Conservation (phyloP, 2,329 filamentous ascomycete species). For the Pseudopyricularia cyperi region DNA sequence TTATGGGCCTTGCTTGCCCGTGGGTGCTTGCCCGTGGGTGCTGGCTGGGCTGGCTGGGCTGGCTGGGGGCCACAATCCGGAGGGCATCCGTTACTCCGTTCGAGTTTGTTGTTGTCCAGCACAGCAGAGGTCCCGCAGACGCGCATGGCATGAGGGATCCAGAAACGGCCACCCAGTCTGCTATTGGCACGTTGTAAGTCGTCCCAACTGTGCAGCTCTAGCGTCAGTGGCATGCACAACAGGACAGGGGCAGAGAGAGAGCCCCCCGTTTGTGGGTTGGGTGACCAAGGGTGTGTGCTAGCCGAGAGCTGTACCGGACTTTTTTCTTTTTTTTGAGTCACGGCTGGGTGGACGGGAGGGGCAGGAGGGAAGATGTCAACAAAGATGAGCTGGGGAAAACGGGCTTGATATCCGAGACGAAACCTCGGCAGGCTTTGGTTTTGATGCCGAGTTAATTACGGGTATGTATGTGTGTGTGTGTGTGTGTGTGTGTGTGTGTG, state of each 20-base stretch:
- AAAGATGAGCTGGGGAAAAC: background rate
- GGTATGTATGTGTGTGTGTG: too few species aligned
- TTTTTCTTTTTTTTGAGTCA: background rate
- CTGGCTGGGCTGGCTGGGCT: too few species aligned
- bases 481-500: too few species aligned
- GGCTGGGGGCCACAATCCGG: background rate
- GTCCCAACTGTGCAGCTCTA: slow-evolving; percentile 1
- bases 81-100: background rate
- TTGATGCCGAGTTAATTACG: too few species aligned
- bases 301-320: background rate
- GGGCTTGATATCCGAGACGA: background rate
- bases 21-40: too few species aligned
- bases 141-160: background rate
- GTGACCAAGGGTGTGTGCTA: background rate
- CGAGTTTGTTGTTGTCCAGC: background rate
- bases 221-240: background rate
- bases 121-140: background rate
- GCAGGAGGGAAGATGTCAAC: background rate
- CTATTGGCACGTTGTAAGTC: slow-evolving; percentile 2
- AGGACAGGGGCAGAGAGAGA: background rate
- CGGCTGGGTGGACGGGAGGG: background rate
- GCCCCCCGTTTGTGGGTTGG: slow-evolving; percentile 1
- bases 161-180: background rate
- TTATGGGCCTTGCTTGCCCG: slow-evolving; percentile 1
- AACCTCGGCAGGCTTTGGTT: background rate